Evolutionary conservation across 2,329 filamentous ascomycete species (phyloP).

Genomic region (Botryotinia convoluta): DNA sequence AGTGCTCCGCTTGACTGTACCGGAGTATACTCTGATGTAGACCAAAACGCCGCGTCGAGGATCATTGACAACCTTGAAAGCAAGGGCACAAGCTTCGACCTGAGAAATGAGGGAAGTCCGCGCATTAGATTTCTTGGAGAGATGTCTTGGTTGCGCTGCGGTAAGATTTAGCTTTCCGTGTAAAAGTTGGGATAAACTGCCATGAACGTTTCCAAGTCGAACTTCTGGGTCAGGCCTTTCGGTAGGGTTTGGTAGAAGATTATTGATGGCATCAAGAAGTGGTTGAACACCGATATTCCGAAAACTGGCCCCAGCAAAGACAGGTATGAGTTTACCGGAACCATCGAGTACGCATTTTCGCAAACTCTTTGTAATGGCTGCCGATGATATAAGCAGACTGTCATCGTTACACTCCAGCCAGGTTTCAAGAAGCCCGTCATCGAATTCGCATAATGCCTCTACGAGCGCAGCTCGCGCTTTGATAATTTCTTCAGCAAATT

Average conservation of each 20-base stretch:
- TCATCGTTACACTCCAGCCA: conserved; percentile 79
- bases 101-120: conserved; percentile 42
- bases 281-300: conserved; percentile 92
- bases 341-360: conserved; percentile 67
- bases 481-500: conserved; percentile 64
- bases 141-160: conserved; percentile 33
- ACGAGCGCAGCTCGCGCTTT: conserved; percentile 74
- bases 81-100: conserved; percentile 66
- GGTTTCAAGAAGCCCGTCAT: conserved; percentile 79
- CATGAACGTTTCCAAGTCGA: conserved; percentile 57
- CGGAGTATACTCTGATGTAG: conserved; percentile 90
- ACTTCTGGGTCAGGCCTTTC: conserved; percentile 80
- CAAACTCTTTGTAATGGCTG: conserved; percentile 69
- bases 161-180: conserved; percentile 45
- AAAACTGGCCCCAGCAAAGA: conserved; percentile 91
- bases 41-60: conserved; percentile 81
- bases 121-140: conserved; percentile 42
- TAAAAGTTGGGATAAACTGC: conserved; percentile 51
- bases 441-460: conserved; percentile 82
- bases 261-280: conserved; percentile 81
- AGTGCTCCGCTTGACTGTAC: conserved; percentile 69
- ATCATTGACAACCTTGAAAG: conserved; percentile 94
- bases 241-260: conserved; percentile 79
- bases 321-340: conserved; percentile 72
- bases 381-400: conserved; percentile 61